phyloP scores from a whole-genome alignment of 441 rosid species.

The Breynia disticha region DNA sequence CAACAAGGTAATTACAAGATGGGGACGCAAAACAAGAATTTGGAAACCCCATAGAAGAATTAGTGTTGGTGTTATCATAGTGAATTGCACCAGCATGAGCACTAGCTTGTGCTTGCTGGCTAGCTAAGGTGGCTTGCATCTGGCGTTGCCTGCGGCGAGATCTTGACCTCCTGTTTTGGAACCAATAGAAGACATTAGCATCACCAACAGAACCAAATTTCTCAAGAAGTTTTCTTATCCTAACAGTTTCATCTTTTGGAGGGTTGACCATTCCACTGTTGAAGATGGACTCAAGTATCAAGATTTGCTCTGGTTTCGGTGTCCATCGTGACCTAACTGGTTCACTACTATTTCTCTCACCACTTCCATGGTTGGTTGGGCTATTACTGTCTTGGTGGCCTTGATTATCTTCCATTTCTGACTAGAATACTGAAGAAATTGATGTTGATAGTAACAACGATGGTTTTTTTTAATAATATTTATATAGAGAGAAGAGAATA shows the following conservation, averaged over 20 bases:
- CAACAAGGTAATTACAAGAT: conserved; percentile 13
- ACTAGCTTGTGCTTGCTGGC: conserved; percentile 21
- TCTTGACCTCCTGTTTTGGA: conserved; percentile 92
- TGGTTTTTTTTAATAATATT: not conserved
- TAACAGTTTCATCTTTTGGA: conserved; percentile 86
- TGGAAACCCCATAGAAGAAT: conserved; percentile 25
- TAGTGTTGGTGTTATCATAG: conserved; percentile 19
- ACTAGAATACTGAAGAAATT: conserved; percentile 3
- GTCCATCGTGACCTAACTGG: conserved; percentile 93
- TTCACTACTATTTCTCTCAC: conserved; percentile 38
- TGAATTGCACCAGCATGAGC: conserved; percentile 37
- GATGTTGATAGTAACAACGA: conserved; percentile 12
- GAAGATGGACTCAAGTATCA: conserved; percentile 95
- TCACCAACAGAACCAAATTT: conserved; percentile 89
- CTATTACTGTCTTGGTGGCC: conserved; percentile 35
- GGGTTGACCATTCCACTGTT: conserved; percentile 98
- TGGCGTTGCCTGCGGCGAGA: conserved; percentile 93
- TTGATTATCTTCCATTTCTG: conserved; percentile 48
- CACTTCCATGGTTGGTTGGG: conserved; percentile 30
- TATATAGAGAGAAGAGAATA: conserved; percentile 6
- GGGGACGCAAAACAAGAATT: conserved; percentile 11
- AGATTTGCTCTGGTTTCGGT: conserved; percentile 94
- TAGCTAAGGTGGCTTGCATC: conserved; percentile 61
- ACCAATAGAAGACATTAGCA: conserved; percentile 98
- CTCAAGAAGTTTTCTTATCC: conserved; percentile 80